A percentile compares a stretch with the other conserved stretches of the same genome.
phyloP scores from a whole-genome alignment of 83 land plant species.

The Thuja plicata region DNA sequence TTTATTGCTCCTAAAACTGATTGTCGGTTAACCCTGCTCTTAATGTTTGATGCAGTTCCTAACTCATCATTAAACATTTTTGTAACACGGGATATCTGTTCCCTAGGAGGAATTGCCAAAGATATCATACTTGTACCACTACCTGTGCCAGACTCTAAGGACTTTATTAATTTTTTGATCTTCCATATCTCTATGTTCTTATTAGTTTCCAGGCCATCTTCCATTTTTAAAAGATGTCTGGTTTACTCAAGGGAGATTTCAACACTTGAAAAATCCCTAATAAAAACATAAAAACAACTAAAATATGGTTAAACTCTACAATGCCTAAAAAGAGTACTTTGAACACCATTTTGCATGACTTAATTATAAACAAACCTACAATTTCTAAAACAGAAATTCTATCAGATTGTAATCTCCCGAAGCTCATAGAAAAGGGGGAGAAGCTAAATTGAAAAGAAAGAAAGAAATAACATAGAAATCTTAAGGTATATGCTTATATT shows the following conservation, averaged over 20 bases:
- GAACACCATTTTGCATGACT: neutral
- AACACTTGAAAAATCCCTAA: neutral
- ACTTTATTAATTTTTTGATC: constrained; percentile 19
- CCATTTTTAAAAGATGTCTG: neutral
- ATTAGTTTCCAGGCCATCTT: constrained; percentile 35
- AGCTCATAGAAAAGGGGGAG: neutral
- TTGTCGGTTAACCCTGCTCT: constrained; percentile 24
- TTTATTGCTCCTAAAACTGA: constrained; percentile 26
- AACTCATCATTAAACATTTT: constrained; percentile 29
- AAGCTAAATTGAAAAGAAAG: neutral
- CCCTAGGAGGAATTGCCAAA: constrained; percentile 28
- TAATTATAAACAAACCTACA: neutral
- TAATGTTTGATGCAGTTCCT: constrained; percentile 30
- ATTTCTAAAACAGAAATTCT: neutral
- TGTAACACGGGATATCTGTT: constrained; percentile 19
- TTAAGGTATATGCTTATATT: neutral
- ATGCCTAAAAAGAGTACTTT: neutral
- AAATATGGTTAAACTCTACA: neutral
- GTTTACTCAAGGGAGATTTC: neutral
- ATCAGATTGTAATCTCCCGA: neutral
- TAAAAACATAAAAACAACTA: no score
- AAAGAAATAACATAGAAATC: neutral
- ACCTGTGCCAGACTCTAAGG: constrained; percentile 17
- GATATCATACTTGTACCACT: constrained; percentile 31
- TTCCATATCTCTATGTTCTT: constrained; percentile 46